Evolutionary conservation across 305 asterid species (phyloP), one percentile per base, ranked within the genome.

Genomic region (Lippia alba): DNA sequence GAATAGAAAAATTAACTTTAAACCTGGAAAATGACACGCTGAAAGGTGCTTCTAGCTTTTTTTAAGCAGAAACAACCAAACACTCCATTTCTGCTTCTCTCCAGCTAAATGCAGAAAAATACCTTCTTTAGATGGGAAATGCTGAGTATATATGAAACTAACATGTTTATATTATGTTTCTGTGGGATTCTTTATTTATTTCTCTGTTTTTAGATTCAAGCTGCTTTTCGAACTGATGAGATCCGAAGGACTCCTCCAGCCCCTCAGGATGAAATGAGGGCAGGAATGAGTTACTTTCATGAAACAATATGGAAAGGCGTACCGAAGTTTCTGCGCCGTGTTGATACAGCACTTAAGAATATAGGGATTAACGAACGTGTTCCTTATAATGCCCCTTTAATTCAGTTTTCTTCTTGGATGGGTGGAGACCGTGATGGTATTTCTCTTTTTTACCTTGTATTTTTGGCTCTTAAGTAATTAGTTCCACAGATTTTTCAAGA

Each of bases 401-500:
- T 94, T 61, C 99, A 91, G 53, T 94, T 94, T 70, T 90, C 97
- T 14, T 94, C 99, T 72, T 94, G 98, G 99, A 94, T 94, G 99
- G 99, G 99, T 19, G 98, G 99, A 50, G 99, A 94, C 73, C 99
- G 99, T 72, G 99, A 94, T 78, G 99, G 99, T 91, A 88, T 58
- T 45, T 48, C 12, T 40, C 41, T 18, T 65, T 17, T 44, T 10
- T 48, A 11, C 34, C 41, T 18, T 65, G n/a, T 44, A 0, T 11
- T 10, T 36, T 4, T 8, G 9, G 41, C 41, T 36, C 12, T 36
- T 36, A 6, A 3, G 36, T 24, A 3, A 9, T 66, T 61, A 51
- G 51, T 30, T 30, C 53, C 12, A 7, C 44, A 18, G 8, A 8
- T 8, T 12, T 11, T 2, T 44, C 12, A 44, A 6, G 49, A 8